Evolutionary conservation across 345 rosid species (phyloP), one percentile per base, ranked within the genome.

Genomic region (Lumnitzera racemosa): DNA sequence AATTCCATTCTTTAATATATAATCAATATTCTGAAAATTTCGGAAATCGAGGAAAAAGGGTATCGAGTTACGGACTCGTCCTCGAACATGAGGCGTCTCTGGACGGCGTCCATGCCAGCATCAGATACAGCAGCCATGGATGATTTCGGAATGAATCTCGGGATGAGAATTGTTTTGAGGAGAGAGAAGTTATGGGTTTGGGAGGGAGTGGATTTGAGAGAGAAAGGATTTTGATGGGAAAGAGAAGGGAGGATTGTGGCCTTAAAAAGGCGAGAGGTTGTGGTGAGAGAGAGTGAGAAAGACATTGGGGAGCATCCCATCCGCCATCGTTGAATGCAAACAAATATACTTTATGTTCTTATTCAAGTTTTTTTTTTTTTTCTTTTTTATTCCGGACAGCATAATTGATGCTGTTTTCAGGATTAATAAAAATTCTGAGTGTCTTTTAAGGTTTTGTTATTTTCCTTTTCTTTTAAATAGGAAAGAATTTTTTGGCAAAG

Each of bases 81-180:
- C 25, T 87, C 96, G 47, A 92, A 89, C 98, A 92, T 89, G 80
- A 87, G 98, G 71, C 98, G 96, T 47, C 96, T 73, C 81, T 92
- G 96, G 65, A 92, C 98, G 49, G 96, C 98, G 73, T 92, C 98
- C 96, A 92, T 92, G 73, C 83, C 88, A 24, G 84, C 80, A 58
- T 85, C 91, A 31, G 77, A 59, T 55, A 70, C 55, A 62, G 76
- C 88, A 2, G 61, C 74, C 91, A 81, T 83, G 84, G 74, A n/a
- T 74, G 77, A 41, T 36, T 36, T 36, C 46, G 73, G 49, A 20
- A 20, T 20, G 43, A 61, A 36, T 7, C 15, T 41, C 7, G 47
- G 24, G 56, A 52, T 48, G 53, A 59, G 75, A 14, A 59, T 65
- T 11, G 58, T 29, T 14, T 48, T 49, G 61, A 13, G 50, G 58